A percentile compares a stretch with the other conserved stretches of the same genome.
These are phyloP conservation scores for Amanita exitialis DNA, from an alignment of 768 basidiomycete species.

Conservation along the genomic window DNA sequence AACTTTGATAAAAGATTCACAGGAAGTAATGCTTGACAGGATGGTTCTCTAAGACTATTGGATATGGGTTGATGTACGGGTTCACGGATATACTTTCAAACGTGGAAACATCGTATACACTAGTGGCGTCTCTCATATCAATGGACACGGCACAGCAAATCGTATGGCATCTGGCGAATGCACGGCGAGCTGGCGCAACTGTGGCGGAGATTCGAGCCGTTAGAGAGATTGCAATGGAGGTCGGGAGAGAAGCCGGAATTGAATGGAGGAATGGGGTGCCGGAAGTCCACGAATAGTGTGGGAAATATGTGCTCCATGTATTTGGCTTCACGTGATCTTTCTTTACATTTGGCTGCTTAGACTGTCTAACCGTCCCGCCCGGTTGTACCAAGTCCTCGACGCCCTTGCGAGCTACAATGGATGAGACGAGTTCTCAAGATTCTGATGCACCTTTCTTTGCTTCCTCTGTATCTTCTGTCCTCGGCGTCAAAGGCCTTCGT, in stretches of 20 bases:
- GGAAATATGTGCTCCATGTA: neutral
- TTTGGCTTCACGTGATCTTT: constrained; percentile 1
- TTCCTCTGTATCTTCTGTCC: constrained; percentile 37
- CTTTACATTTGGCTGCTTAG: neutral
- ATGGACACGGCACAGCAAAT: constrained; percentile 55
- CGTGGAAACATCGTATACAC: constrained; percentile 47
- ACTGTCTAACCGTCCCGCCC: neutral
- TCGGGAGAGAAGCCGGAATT: constrained; percentile 37
- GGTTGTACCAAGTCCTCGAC: neutral
- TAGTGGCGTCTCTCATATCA: constrained; percentile 54
- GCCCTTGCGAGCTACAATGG: constrained; percentile 17
- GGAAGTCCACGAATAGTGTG: constrained; percentile 17
- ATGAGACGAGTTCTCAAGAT: constrained; percentile 26
- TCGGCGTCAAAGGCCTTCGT: constrained; percentile 51
- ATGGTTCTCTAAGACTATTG: constrained; percentile 43
- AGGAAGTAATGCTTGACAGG: constrained; percentile 22
- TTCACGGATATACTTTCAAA: constrained; percentile 34
- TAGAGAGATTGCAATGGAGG: constrained; percentile 42
- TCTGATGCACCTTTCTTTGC: constrained; percentile 17
- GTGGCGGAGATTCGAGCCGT: constrained; percentile 43
- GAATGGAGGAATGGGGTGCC: constrained; percentile 46
- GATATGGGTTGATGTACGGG: constrained; percentile 48
- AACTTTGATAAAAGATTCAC: neutral
- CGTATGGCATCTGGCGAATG: constrained; percentile 54
- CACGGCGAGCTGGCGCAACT: constrained; percentile 43